phyloP scores from a whole-genome alignment of 257 asterid genomes.

The Solanum paucissectum region DNA sequence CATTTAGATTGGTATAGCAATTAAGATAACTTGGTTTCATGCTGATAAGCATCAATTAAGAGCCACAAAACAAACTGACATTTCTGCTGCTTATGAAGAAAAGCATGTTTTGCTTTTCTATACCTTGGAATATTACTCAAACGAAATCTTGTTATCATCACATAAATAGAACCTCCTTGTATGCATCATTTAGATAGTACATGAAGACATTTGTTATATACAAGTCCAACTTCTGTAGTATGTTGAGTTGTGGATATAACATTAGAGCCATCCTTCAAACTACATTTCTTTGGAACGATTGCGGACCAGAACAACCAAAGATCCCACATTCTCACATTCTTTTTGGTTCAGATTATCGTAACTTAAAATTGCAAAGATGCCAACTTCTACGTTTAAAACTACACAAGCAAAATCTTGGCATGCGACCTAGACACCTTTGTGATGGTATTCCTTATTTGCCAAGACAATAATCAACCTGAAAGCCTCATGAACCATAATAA shows the following conservation, averaged over 20 bases:
- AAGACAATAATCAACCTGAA: not conserved
- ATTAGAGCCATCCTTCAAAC: not conserved
- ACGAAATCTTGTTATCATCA: not conserved
- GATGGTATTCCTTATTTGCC: not conserved
- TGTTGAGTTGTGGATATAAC: not conserved
- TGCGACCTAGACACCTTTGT: not conserved
- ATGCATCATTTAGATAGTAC: not conserved
- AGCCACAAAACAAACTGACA: not conserved
- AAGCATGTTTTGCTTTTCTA: not conserved
- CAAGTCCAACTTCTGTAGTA: not conserved
- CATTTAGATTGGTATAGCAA: not conserved
- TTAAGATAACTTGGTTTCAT: not conserved
- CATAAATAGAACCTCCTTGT: not conserved
- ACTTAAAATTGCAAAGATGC: not conserved
- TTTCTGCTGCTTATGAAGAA: not conserved
- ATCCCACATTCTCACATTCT: not conserved
- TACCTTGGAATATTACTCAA: not conserved
- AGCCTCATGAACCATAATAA: not conserved
- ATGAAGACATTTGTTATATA: not conserved
- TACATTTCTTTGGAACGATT: not conserved
- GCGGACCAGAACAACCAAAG: not conserved
- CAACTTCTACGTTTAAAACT: not conserved
- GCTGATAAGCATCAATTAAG: not conserved
- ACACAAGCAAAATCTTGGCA: not conserved
- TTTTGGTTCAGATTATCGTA: not conserved